Evolutionary conservation across 352 stramenopile species (phyloP).

Genomic region (Blastocystis sp.): DNA sequence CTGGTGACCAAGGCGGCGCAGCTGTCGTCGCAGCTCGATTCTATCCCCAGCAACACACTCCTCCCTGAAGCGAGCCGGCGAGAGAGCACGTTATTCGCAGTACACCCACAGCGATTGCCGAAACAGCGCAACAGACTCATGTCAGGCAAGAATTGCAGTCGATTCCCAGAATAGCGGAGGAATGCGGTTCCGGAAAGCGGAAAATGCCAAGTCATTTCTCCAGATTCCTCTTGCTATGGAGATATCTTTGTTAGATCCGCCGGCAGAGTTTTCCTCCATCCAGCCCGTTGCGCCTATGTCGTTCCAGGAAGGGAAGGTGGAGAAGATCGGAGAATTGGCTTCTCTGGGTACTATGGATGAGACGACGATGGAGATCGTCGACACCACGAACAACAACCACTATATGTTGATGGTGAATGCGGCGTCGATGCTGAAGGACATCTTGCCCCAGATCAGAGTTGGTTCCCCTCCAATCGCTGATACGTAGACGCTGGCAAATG

Average conservation of each 20-base stretch:
- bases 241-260: neutral
- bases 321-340: conserved; percentile 33
- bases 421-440: neutral
- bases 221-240: conserved; percentile 15
- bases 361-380: conserved; percentile 30
- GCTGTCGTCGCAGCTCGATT: conserved; percentile 70
- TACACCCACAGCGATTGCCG: too few relatives aligned
- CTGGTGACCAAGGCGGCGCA: conserved; percentile 43
- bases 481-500: conserved; percentile 17
- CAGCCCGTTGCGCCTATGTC: neutral
- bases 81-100: too few relatives aligned
- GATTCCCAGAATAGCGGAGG: too few relatives aligned
- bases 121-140: too few relatives aligned
- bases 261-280: neutral
- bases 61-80: too few relatives aligned
- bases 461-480: neutral
- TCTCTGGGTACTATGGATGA: neutral
- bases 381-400: conserved; percentile 59
- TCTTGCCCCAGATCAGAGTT: conserved; percentile 36
- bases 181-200: too few relatives aligned
- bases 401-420: conserved; percentile 69
- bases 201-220: too few relatives aligned
- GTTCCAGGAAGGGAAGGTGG: neutral
- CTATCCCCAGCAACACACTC: conserved; percentile 23
- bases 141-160: too few relatives aligned